Conservation (phyloP, 2,329 filamentous ascomycete species). For the Fusarium sacchari region DNA sequence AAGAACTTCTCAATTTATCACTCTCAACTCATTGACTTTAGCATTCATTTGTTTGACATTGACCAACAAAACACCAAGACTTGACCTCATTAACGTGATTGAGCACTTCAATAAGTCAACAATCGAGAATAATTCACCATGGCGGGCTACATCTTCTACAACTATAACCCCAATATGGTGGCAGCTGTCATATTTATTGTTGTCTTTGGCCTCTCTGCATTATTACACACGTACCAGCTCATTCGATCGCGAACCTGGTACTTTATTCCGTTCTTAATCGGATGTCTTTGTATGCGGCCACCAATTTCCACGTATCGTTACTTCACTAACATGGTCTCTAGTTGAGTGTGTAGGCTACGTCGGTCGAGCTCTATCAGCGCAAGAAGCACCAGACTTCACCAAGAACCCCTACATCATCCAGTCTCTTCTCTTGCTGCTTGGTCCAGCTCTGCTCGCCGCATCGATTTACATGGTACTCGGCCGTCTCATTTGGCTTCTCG, state of each 20-base stretch:
- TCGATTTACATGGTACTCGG: constrained; percentile 60
- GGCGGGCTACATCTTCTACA: constrained; percentile 50
- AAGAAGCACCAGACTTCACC: constrained; percentile 51
- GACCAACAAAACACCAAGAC: not conserved
- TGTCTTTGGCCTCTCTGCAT: constrained; percentile 52
- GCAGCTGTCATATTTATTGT: constrained; percentile 56
- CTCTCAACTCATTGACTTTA: not conserved
- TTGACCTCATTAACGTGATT: not conserved
- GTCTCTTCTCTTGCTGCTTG: constrained; percentile 50
- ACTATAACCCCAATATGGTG: constrained; percentile 57
- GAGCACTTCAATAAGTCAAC: not conserved
- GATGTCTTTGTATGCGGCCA: constrained; percentile 58
- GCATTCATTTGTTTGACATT: not conserved
- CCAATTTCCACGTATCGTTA: too few species aligned
- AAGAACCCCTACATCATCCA: constrained; percentile 54
- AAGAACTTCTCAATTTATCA: too few species aligned
- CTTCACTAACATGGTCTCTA: constrained; percentile 1
- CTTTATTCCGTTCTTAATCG: constrained; percentile 62
- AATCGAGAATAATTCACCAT: constrained; percentile 10
- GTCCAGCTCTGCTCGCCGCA: constrained; percentile 56
- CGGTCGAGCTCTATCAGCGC: constrained; percentile 58
- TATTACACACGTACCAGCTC: constrained; percentile 54
- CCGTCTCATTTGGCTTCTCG: constrained; percentile 51
- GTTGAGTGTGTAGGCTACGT: constrained; percentile 54
- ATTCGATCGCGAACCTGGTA: constrained; percentile 59